Evolutionary conservation across 2,329 filamentous ascomycete species (phyloP), one percentile per base, ranked within the genome.

Genomic region (Aspergillus quadricinctus): DNA sequence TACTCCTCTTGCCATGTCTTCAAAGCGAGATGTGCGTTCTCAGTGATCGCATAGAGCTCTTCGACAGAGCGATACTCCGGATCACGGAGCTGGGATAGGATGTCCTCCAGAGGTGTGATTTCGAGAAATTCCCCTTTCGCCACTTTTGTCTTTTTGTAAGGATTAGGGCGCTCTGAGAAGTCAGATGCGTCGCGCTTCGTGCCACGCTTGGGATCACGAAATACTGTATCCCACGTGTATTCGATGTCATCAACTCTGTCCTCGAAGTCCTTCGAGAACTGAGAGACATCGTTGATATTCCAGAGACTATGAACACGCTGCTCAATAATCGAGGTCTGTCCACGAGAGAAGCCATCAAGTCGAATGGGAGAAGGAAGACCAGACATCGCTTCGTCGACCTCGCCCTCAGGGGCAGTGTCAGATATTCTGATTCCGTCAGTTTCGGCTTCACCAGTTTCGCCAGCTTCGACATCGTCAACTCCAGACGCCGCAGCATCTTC

Each of bases 1-100:
- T 83, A 86, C 68, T 87, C 83, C 55, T 84, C 80, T 65, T 87
- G 84, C 72, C 83, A 81, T 43, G 76, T 68, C 62, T 78, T 77
- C 58, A 87, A 72, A 11, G 80, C 80, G 37, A 70, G 69, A 31
- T 80, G 78, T 1, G 79, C 79, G 62, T 85, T 83, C 28, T 77
- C 75, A 1, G 83, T 81, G n/a, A 84, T 70, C 2, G 75, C 72
- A 59, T 83, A 83, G 0, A 86, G 76, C 56, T 80, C 78, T n/a
- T 80, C 79, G 0, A 75, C 77, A 10, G 80, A 75, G 57, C 81
- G 76, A 19, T 64, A 60, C 53, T 75, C 68, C 1, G 72, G 72
- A 35, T 73, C 67, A 48, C 69, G 69, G 25, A 77, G 66, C 49
- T 71, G 66, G 53, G 64, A 64, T n/a, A 75, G 49, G 37, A 73